Percentiles rank a stretch among this genome's conserved stretches.
phyloP scores from a whole-genome alignment of 2,329 filamentous ascomycete genomes.

The Pseudogymnoascus sp. region DNA sequence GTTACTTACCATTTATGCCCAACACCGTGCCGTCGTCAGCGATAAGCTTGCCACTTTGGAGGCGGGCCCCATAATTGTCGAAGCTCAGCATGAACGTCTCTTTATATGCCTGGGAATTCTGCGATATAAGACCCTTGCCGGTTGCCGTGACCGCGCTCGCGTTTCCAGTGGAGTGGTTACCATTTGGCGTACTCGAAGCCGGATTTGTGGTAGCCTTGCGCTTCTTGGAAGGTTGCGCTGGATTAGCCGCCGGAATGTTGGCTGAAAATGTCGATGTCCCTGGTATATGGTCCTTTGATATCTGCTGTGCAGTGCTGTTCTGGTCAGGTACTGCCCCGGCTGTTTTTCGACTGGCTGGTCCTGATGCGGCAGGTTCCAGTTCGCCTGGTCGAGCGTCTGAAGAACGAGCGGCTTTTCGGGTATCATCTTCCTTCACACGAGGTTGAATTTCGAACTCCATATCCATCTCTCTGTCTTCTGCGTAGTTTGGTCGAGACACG shows the following conservation, averaged over 20 bases:
- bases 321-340: conserved; percentile 23
- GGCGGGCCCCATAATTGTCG: conserved; percentile 57
- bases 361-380: conserved; percentile 16
- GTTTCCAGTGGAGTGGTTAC: conserved; percentile 13
- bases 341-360: conserved; percentile 34
- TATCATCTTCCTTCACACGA: conserved; percentile 47
- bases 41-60: conserved; percentile 69
- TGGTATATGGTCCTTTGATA: conserved; percentile 41
- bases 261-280: conserved; percentile 52
- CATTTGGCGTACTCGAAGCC: conserved; percentile 19
- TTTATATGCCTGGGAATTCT: conserved; percentile 22
- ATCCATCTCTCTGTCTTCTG: conserved; percentile 86
- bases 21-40: conserved; percentile 87
- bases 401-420: conserved; percentile 47
- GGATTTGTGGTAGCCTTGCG: conserved; percentile 58
- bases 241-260: conserved; percentile 28
- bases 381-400: conserved; percentile 18
- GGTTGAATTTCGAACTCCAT: conserved; percentile 71
- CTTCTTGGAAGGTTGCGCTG: conserved; percentile 59
- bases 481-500: conserved; percentile 81
- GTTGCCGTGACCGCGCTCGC: neutral
- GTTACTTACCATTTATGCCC: conserved; percentile 69
- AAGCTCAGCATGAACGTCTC: conserved; percentile 88
- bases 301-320: conserved; percentile 21
- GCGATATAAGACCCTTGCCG: neutral